Conservation (phyloP, 1,139 yeast genomes). For the Pichia sp. region DNA sequence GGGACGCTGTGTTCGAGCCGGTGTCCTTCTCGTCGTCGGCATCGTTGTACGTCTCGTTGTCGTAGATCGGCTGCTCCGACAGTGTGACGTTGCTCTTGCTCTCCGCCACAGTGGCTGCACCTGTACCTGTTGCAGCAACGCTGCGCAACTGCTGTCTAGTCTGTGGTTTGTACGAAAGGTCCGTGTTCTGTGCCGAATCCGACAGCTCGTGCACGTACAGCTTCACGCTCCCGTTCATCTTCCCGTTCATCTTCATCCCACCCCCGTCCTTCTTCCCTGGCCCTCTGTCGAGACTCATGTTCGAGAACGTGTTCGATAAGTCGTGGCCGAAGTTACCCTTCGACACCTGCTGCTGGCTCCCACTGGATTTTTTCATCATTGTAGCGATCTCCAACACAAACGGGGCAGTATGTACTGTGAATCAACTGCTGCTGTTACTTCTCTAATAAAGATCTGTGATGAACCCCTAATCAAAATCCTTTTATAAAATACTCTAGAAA, state of each 20-base stretch:
- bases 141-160: neutral
- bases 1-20: neutral
- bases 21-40: neutral
- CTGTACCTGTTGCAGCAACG: neutral
- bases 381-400: no score
- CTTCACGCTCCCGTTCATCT: no score
- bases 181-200: neutral
- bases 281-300: neutral
- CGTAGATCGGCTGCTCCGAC: neutral
- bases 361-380: neutral
- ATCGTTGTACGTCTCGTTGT: neutral
- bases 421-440: no score
- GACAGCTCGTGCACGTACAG: neutral
- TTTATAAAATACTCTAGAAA: no score
- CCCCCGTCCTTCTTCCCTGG: neutral
- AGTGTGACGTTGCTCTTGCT: neutral
- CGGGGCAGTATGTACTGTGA: no score
- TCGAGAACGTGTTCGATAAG: constrained; percentile 7
- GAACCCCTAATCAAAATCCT: no score
- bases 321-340: constrained; percentile 11
- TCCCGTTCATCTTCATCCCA: neutral
- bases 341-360: neutral
- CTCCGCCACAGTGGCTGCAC: neutral
- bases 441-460: no score
- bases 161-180: neutral